Base-by-base conservation (phyloP, 208 protist species). In the Jaenimonas drosophilae region DNA sequence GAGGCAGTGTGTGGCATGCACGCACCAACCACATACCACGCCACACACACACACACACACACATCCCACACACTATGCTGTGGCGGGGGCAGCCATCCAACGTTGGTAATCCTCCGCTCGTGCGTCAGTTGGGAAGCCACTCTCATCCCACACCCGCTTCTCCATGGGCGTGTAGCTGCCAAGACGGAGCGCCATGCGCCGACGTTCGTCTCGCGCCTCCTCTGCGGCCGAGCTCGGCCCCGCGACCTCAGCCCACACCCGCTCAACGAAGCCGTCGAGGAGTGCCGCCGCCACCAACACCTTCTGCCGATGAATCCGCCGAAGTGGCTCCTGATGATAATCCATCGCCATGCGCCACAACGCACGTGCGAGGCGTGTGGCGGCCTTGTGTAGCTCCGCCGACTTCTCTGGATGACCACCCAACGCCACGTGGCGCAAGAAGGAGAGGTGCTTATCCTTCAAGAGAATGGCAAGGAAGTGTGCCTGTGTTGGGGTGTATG, bases 271-370 rank as follows among this genome's bases (percentile, higher is more conserved):
- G 31, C 34, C 49, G 40, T 92, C 84, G 16, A 92, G 62, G 26
- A 88, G 57, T 26, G 77, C 46, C 2, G 79, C 79, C 3, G 79
- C 76, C 12, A 92, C 76, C 27, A 72, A 65, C 26, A 84, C 74
- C 62, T 89, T 89, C 43, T 92, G 84, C 14, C 51, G 64, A 38
- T 88, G 80, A n/a, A 89, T 60, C 9, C 79, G 68, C 17, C 84
- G 64, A 11, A 87, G 32, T 0, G 32, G 40, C 42, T 87, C 66
- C 44, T 80, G 70, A 60, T 82, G 64, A 44, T 73, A 92, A 33
- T 89, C 67, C 9, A 89, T 39, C 21, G 79, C 79, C 12, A 59
- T 85, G 17, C 68, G 54, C 46, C 80, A 65, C 12, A 88, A 58
- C 5, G 71, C 69, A 0, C 59, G 23, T 4, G 65, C 77, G 2